These are phyloP conservation scores for Krasilnikovozyma curviuscula DNA, from an alignment of 768 basidiomycete genomes.

Conservation along the genomic window DNA sequence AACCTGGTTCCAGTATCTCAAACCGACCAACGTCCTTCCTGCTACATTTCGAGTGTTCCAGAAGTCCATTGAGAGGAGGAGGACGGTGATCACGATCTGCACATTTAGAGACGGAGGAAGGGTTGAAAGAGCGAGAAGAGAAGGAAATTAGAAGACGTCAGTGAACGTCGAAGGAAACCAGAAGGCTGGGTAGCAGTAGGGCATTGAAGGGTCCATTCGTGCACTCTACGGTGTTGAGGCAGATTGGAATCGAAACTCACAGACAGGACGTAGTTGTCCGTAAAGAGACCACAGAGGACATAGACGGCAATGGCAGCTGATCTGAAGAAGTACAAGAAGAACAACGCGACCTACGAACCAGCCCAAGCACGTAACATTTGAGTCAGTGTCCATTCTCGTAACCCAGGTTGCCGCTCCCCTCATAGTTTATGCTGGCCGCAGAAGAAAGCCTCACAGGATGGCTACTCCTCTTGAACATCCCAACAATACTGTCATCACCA, in stretches of 20 bases:
- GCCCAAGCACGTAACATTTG: too few relatives aligned
- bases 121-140: neutral
- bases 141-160: neutral
- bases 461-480: constrained; percentile 10
- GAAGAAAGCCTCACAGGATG: constrained; percentile 5
- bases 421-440: too few relatives aligned
- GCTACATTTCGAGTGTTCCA: constrained; percentile 98
- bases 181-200: too few relatives aligned
- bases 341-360: constrained; percentile 50
- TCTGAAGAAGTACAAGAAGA: constrained; percentile 76
- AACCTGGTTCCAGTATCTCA: constrained; percentile 97
- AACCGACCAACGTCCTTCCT: constrained; percentile 76
- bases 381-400: too few relatives aligned
- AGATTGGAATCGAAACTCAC: constrained; percentile 35
- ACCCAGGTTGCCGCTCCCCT: too few relatives aligned
- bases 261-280: constrained; percentile 77
- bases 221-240: too few relatives aligned
- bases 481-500: constrained; percentile 5
- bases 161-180: neutral
- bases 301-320: constrained; percentile 76
- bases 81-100: constrained; percentile 75
- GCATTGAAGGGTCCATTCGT: too few relatives aligned
- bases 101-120: neutral
- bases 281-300: constrained; percentile 70
- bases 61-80: constrained; percentile 89